phyloP scores from a whole-genome alignment of 192 early-diverging fungal genomes.

The Podila minutissima region DNA sequence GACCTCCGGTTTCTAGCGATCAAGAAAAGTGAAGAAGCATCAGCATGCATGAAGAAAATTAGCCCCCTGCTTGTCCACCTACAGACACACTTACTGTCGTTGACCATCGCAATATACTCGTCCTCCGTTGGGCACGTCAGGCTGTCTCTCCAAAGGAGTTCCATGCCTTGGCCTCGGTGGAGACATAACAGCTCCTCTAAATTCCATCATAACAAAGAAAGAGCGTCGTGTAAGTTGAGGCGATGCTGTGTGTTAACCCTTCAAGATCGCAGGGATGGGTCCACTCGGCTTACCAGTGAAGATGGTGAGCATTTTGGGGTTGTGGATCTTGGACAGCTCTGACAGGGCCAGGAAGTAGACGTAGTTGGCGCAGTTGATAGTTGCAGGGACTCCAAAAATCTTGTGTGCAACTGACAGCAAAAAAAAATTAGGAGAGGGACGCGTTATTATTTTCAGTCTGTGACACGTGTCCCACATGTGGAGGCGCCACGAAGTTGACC shows the following conservation, averaged over 20 bases:
- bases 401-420: slow-evolving; percentile 84
- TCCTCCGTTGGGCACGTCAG: slow-evolving; percentile 91
- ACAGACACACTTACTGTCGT: slow-evolving; percentile 78
- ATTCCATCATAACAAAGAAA: slow-evolving; percentile 2
- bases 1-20: slow-evolving; percentile 90
- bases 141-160: slow-evolving; percentile 95
- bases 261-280: background rate
- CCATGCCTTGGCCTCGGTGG: slow-evolving; percentile 98
- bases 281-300: slow-evolving; percentile 70
- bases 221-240: background rate
- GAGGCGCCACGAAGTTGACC: no score
- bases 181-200: slow-evolving; percentile 87
- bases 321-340: slow-evolving; percentile 73
- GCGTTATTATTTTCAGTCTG: background rate
- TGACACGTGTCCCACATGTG: no score
- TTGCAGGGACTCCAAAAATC: slow-evolving; percentile 91
- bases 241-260: background rate
- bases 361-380: slow-evolving; percentile 98
- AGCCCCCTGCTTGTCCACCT: background rate
- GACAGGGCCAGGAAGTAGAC: slow-evolving; percentile 94
- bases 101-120: slow-evolving; percentile 95
- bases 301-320: slow-evolving; percentile 78
- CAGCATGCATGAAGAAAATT: background rate
- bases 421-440: background rate
- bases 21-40: background rate